A percentile compares a stretch with the other conserved stretches of the same genome.
Conservation (phyloP, 73 alveolate genomes). For the Paramecium sexaurelia region DNA sequence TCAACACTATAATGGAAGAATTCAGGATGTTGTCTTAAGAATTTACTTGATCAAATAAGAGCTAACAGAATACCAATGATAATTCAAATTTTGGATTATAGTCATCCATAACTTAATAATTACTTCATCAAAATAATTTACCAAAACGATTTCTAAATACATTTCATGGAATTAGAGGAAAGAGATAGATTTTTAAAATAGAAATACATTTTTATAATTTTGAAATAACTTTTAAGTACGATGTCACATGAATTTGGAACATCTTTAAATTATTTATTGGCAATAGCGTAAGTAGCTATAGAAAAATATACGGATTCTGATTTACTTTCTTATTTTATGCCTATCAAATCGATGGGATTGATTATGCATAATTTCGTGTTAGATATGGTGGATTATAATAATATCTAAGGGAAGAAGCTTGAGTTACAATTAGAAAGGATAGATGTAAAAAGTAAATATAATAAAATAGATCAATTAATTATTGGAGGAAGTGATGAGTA, state of each 20-base stretch:
- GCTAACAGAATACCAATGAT: not conserved
- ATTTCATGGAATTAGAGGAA: not conserved
- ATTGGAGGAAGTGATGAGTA: not conserved
- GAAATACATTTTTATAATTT: not conserved
- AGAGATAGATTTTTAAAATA: conserved; percentile 10
- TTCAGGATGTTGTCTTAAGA: not conserved
- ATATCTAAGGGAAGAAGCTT: conserved; percentile 7
- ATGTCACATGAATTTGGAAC: conserved; percentile 46
- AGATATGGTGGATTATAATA: conserved; percentile 37
- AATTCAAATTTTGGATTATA: not conserved
- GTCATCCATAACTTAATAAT: not conserved
- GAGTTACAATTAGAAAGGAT: conserved; percentile 1
- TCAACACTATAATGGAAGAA: not conserved
- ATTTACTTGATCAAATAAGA: not conserved
- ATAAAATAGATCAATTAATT: not conserved
- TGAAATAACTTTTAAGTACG: not conserved
- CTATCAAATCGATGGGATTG: conserved; percentile 1
- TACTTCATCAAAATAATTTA: not conserved
- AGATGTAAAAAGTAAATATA: not conserved
- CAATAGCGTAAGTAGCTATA: not conserved
- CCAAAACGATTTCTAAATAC: not conserved
- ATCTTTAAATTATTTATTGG: conserved; percentile 44
- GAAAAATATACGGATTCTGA: not conserved
- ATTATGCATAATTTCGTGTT: not conserved
- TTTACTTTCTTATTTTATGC: not conserved